Evolutionary conservation across 2,329 filamentous ascomycete species (phyloP).

Genomic region (Penicillium paneum): DNA sequence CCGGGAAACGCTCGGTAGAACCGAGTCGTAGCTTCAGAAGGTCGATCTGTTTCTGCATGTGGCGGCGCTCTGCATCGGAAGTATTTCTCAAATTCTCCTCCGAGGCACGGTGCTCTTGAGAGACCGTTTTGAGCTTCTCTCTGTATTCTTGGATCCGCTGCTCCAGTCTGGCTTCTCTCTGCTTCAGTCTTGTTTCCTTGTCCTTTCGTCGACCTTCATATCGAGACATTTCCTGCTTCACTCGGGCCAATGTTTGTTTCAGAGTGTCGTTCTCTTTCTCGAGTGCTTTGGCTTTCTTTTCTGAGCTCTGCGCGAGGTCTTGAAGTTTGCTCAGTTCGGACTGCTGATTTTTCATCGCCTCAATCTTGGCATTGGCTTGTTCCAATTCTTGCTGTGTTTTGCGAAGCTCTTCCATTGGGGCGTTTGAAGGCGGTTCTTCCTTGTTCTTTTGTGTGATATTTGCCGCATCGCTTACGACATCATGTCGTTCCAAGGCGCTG

Average conservation of each 20-base stretch:
- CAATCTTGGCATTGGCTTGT: conserved; percentile 34
- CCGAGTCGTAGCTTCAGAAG: conserved; percentile 33
- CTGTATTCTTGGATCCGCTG: conserved; percentile 41
- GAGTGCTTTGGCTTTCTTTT: conserved; percentile 41
- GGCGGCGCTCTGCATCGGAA: conserved; percentile 37
- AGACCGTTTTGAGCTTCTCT: conserved; percentile 35
- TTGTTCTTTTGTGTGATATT: conserved; percentile 22
- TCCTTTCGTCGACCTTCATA: conserved; percentile 44
- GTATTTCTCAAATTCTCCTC: conserved; percentile 34
- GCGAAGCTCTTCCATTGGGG: conserved; percentile 27
- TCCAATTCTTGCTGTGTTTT: conserved; percentile 36
- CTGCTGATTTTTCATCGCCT: conserved; percentile 32
- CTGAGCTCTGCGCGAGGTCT: conserved; percentile 37
- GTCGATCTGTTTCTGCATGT: conserved; percentile 41
- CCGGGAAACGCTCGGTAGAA: conserved; percentile 27
- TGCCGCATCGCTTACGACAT: conserved; percentile 32
- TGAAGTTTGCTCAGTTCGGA: conserved; percentile 36
- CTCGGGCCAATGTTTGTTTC: conserved; percentile 40
- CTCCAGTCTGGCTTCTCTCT: conserved; percentile 40
- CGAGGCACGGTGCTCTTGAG: conserved; percentile 37
- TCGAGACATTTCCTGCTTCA: conserved; percentile 43
- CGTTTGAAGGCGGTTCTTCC: conserved; percentile 14
- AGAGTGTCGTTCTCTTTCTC: conserved; percentile 42
- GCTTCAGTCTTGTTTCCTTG: conserved; percentile 42
- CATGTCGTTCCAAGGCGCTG: conserved; percentile 38